Evolutionary conservation across 2,329 filamentous ascomycete species (phyloP), one percentile per base, ranked within the genome.

Genomic region (Apiospora hydei): DNA sequence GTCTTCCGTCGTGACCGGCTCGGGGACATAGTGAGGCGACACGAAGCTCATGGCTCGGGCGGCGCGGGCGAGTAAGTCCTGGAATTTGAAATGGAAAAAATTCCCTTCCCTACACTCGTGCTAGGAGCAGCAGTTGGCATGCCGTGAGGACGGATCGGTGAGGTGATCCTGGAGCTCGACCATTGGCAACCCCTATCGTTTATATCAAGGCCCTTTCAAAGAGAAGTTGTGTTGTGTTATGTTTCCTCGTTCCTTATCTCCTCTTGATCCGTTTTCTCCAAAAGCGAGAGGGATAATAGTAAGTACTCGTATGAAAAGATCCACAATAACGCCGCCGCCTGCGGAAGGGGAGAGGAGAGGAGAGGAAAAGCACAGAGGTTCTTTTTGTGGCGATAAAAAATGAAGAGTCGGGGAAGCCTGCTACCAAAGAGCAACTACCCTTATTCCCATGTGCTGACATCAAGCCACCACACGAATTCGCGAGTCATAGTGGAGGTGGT

Each of bases 1-100:
- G 47, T 80, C 78, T 46, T 74, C 46, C 14, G 43, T n/a, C 8
- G 76, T 73, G n/a, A 78, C 77, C 34, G 72, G 71, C 68, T 75
- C 74, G 26, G 73, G 72, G 51, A 71, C 49, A 67, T 71, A 78
- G 13, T 75, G 26, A 3, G 76, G 73, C 34, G 77, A 66, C 30
- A 77, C 70, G 61, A 77, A 70, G 46, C 71, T 69, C 67, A 68
- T 68, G 67, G 43, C 30, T 18, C 34, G 34, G 34, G 51, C 13
- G 26, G 49, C 18, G 11, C 24, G 34, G 34, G 34, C 34, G 26
- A 3, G 26, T 30, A 3, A 30, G 26, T 30, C 26, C 26, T 30
- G 26, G 26, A 30, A 30, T 30, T 30, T 30, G 26, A 30, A 30
- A 30, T 30, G 26, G 26, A 30, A 30, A 30, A 30, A n/a, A n/a